Evolutionary conservation across 805 yeast species (phyloP), one percentile per base, ranked within the genome.

Genomic region (Wickerhamomyces silvicola): DNA sequence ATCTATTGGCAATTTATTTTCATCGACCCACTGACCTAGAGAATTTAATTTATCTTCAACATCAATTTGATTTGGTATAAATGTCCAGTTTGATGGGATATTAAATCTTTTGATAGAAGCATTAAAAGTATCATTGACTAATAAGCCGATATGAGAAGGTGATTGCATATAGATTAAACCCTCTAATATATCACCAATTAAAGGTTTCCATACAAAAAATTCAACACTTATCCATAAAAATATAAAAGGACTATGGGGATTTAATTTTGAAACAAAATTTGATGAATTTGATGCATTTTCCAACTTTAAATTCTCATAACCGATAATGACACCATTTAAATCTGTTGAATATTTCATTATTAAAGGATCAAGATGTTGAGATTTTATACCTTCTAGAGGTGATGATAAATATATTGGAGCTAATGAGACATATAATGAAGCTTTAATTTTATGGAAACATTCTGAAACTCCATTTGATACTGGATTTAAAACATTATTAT

Each of bases 81-180:
- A 92, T 21, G 66, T 65, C 98, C 98, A 92, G 28, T 66, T 71
- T 25, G 64, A 60, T n/a, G 98, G 98, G 39, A 92, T 87, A 46
- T 76, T 78, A 52, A 71, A 78, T 54, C 83, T 78, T 58, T 83
- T 85, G 41, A 92, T 85, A 28, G 90, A 78, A 15, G 97, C 97
- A 60, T 92, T 92, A 65, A 92, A 92, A 1, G 94, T 85, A 60
- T 92, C 97, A 55, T 85, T 88, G 30, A 92, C 68, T 43, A 92
- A 69, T 39, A 92, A 66, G 38, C 97, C 97, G 48, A 92, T 81
- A 54, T 92, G 98, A 7, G 95, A 81, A 12, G 94, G 95, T 3
- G 95, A 80, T 63, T 90, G 97, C 74, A 90, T 78, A 62, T 85
- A 86, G 33, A 81, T 71, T 66, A 78, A 72, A 10, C 98, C 98